A percentile compares a stretch with the other conserved stretches of the same genome.
These are phyloP conservation scores for Phytophthora nicotianae DNA, from an alignment of 352 stramenopile species.

Conservation along the genomic window DNA sequence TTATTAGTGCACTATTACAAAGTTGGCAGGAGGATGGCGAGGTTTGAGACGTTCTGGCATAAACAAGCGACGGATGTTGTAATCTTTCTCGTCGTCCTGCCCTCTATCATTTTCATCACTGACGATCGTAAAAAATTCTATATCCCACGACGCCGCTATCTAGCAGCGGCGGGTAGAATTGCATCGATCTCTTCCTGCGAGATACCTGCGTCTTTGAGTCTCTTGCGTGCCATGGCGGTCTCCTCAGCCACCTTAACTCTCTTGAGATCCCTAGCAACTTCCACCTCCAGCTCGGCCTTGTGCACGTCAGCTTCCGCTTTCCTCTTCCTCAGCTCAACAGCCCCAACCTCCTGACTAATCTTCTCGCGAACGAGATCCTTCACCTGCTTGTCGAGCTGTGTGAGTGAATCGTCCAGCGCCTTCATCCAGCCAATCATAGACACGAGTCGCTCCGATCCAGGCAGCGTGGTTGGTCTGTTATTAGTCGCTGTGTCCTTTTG, in stretches of 20 bases:
- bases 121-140: no score
- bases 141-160: no score
- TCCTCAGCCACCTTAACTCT: constrained; percentile 37
- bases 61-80: neutral
- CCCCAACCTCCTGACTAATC: constrained; percentile 25
- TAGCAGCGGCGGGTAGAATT: constrained; percentile 27
- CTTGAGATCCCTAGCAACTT: constrained; percentile 40
- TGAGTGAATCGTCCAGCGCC: constrained; percentile 36
- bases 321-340: constrained; percentile 28
- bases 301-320: constrained; percentile 38
- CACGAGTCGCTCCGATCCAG: constrained; percentile 28
- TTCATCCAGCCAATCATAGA: constrained; percentile 41
- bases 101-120: constrained; percentile 14
- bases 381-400: constrained; percentile 32
- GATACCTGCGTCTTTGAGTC: constrained; percentile 37
- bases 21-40: constrained; percentile 12
- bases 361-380: constrained; percentile 26
- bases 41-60: constrained; percentile 1
- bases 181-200: constrained; percentile 38
- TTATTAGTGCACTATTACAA: constrained; percentile 38
- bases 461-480: constrained; percentile 25
- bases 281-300: constrained; percentile 34
- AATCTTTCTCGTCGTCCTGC: neutral
- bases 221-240: constrained; percentile 36
- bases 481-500: constrained; percentile 14